phyloP scores from a whole-genome alignment of 768 basidiomycete species.

The Chalciporus chontae region DNA sequence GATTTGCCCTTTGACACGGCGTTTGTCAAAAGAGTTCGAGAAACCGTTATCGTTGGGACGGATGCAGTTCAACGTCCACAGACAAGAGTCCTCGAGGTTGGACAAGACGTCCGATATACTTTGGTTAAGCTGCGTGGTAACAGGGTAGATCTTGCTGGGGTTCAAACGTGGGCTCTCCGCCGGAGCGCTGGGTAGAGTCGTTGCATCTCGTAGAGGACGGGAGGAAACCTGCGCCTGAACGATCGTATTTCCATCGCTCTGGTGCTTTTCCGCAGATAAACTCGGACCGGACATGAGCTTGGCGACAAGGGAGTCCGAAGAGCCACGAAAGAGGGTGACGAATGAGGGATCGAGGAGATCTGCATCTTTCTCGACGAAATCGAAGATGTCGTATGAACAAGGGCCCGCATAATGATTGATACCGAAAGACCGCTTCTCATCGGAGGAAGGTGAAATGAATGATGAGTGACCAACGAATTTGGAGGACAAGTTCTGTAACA shows the following conservation, averaged over 20 bases:
- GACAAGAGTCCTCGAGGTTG: slow-evolving; percentile 41
- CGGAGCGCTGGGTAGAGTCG: slow-evolving; percentile 28
- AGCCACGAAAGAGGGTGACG: slow-evolving; percentile 49
- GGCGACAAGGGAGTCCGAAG: slow-evolving; percentile 50
- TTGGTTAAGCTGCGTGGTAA: slow-evolving; percentile 57
- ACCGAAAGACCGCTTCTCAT: slow-evolving; percentile 43
- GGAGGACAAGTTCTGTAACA: slow-evolving; percentile 47
- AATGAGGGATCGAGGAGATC: slow-evolving; percentile 55
- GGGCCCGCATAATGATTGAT: slow-evolving; percentile 60
- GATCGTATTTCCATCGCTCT: slow-evolving; percentile 51
- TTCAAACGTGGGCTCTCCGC: slow-evolving; percentile 44
- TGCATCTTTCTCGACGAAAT: slow-evolving; percentile 48
- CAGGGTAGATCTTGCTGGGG: slow-evolving; percentile 50
- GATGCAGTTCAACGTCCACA: slow-evolving; percentile 60
- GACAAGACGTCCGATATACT: slow-evolving; percentile 46
- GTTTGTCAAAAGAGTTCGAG: slow-evolving; percentile 62
- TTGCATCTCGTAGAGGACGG: slow-evolving; percentile 49
- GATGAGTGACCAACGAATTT: slow-evolving; percentile 49
- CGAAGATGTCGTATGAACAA: slow-evolving; percentile 49
- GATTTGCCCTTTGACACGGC: slow-evolving; percentile 56
- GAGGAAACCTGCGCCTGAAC: slow-evolving; percentile 65
- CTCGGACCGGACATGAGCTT: slow-evolving; percentile 64
- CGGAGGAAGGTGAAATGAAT: slow-evolving; percentile 38
- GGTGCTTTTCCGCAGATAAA: slow-evolving; percentile 54
- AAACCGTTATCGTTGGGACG: slow-evolving; percentile 64